Conservation (phyloP, 768 basidiomycete genomes). For the Termitomyces heimii region DNA sequence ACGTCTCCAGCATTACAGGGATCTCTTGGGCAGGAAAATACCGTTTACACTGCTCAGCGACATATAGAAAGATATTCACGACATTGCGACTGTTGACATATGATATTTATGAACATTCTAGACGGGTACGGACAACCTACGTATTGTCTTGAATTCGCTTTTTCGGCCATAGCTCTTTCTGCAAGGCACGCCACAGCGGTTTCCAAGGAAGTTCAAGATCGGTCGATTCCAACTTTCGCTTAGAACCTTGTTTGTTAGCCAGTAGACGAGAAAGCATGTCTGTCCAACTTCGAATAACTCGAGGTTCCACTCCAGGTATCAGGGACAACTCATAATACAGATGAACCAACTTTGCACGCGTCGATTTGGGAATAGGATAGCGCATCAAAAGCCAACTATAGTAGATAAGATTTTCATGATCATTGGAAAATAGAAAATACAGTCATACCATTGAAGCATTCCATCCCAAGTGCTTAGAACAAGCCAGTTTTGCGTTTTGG, state of each 20-base stretch:
- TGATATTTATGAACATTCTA: background rate
- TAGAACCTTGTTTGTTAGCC: constrained; percentile 55
- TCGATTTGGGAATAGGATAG: constrained; percentile 66
- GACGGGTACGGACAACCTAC: constrained; percentile 29
- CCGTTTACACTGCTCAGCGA: constrained; percentile 67
- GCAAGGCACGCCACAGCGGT: constrained; percentile 68
- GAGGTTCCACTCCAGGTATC: constrained; percentile 69
- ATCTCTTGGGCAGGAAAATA: constrained; percentile 66
- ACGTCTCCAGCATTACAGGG: constrained; percentile 61
- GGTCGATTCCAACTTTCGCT: constrained; percentile 57
- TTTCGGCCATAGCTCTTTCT: constrained; percentile 75
- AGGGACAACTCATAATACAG: constrained; percentile 79
- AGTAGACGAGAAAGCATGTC: constrained; percentile 73
- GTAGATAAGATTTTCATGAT: background rate
- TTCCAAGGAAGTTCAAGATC: constrained; percentile 72
- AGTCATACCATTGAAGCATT: constrained; percentile 64
- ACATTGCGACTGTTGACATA: constrained; percentile 46
- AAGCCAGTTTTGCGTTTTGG: constrained; percentile 72
- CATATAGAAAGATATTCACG: constrained; percentile 65
- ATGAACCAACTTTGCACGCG: constrained; percentile 65
- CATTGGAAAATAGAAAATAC: background rate
- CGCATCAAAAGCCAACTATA: constrained; percentile 75
- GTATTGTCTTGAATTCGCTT: constrained; percentile 51
- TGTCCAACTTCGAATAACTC: constrained; percentile 68
- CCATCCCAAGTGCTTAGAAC: constrained; percentile 75